phyloP scores from a whole-genome alignment of 106 monocot species.

The Dendrobium catenatum region DNA sequence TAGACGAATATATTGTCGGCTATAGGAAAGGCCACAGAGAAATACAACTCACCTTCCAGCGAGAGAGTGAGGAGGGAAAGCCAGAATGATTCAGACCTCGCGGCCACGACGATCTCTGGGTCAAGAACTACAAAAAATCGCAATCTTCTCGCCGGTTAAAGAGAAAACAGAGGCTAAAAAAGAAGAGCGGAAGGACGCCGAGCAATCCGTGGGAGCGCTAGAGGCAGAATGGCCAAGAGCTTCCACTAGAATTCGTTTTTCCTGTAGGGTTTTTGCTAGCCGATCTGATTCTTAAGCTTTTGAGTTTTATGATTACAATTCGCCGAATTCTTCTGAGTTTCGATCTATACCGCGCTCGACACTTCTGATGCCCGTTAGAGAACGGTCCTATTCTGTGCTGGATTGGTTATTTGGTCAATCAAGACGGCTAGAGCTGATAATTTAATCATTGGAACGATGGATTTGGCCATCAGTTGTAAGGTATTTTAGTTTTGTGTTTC shows the following conservation, averaged over 20 bases:
- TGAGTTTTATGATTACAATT: neutral
- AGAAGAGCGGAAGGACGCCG: neutral
- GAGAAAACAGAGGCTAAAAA: neutral
- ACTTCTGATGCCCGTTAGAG: neutral
- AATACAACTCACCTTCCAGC: neutral
- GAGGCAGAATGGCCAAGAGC: neutral
- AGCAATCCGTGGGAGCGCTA: neutral
- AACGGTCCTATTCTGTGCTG: neutral
- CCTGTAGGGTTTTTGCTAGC: neutral
- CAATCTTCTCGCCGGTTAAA: neutral
- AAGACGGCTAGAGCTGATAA: slow-evolving; percentile 4
- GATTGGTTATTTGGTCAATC: neutral
- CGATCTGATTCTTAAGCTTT: neutral
- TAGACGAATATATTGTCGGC: neutral
- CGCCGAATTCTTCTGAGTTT: neutral
- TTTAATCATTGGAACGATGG: slow-evolving; percentile 23
- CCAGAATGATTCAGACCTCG: slow-evolving; percentile 10
- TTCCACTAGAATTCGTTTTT: neutral
- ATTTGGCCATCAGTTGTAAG: slow-evolving; percentile 28
- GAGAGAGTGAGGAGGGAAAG: slow-evolving; percentile 3
- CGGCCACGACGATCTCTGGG: slow-evolving; percentile 5
- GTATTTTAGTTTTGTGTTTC: slow-evolving; percentile 10
- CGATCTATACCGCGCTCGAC: neutral
- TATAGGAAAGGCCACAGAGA: slow-evolving; percentile 5
- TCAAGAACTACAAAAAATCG: slow-evolving; percentile 6